These are phyloP conservation scores for Tricholoma sp. DNA, from an alignment of 768 basidiomycete genomes.

Conservation along the genomic window DNA sequence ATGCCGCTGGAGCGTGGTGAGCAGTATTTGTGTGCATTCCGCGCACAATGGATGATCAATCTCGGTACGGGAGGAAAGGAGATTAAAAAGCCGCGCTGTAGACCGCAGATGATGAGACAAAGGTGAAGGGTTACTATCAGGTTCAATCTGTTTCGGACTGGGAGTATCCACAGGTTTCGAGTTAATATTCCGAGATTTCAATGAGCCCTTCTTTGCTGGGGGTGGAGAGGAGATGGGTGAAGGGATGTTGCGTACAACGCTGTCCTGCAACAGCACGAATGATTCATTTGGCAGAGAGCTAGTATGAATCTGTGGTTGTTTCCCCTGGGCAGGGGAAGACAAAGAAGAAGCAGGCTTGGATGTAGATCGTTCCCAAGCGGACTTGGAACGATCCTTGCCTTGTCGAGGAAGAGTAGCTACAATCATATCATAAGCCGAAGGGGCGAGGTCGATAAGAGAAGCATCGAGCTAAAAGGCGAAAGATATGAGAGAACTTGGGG, in stretches of 20 bases:
- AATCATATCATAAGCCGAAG: conserved; percentile 85
- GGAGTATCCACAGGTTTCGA: conserved; percentile 24
- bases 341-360: conserved; percentile 30
- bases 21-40: conserved; percentile 85
- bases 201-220: conserved; percentile 38
- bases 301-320: conserved; percentile 40
- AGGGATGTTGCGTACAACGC: conserved; percentile 68
- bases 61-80: conserved; percentile 70
- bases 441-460: conserved; percentile 83
- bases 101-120: conserved; percentile 76
- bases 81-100: conserved; percentile 66
- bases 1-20: conserved; percentile 69
- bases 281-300: conserved; percentile 72
- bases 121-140: conserved; percentile 61
- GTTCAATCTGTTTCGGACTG: conserved; percentile 34
- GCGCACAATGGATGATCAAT: conserved; percentile 93
- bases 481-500: background rate
- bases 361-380: conserved; percentile 52
- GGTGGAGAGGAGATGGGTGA: conserved; percentile 39
- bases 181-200: conserved; percentile 28
- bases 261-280: conserved; percentile 87
- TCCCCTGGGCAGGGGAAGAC: conserved; percentile 54
- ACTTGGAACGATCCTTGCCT: conserved; percentile 40
- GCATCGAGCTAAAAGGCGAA: conserved; percentile 60
- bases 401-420: conserved; percentile 59